Base-by-base conservation (phyloP, 106 monocot genomes). In the Cymbidium sinense region DNA sequence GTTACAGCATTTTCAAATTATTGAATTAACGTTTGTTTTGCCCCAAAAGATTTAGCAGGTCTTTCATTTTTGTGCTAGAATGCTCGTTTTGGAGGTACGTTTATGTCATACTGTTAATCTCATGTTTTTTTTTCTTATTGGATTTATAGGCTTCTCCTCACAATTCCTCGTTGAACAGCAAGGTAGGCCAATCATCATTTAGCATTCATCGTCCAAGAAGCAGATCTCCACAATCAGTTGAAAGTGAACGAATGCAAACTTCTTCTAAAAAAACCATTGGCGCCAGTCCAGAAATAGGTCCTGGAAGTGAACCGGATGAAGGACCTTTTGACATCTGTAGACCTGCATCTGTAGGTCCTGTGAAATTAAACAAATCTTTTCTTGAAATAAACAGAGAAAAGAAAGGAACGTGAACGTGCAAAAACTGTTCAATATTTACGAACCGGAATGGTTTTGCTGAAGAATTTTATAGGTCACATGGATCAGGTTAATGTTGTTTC, bases 401-500 rank as follows among this genome's bases (percentile, higher is more conserved):
- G 81, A 75, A 78, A 33, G 64, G 79, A 83, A 41, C 37, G 13
- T 29, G 75, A 75, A 28, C 47, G 9, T 23, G 31, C 39, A 1
- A 75, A 83, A 30, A 7, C 27, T 23, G 64, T 0, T 25, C 43
- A 74, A 64, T 55, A 79, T 64, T 43, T 88, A 81, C 76, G 77
- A 64, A 54, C 82, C 78, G 91, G 91, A 52, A 91, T 91, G 91
- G 64, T 91, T 34, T 77, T 91, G 18, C 64, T 91, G 31, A 88
- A 91, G 61, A 78, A 74, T 5, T 84, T 77, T 74, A 36, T 88
- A n/a, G 17, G 58, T 29, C 76, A 69, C 27, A 2, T 82, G n/a
- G 84, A 86, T 79, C 88, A 91, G 87, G 86, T 91, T 50, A 33
- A 37, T 62, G 61, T 20, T 75, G 0, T 61, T 13, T 2, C 11